Percentiles rank a stretch among this genome's conserved stretches.
Conservation (phyloP, 768 basidiomycete genomes). For the Terana coerulea region DNA sequence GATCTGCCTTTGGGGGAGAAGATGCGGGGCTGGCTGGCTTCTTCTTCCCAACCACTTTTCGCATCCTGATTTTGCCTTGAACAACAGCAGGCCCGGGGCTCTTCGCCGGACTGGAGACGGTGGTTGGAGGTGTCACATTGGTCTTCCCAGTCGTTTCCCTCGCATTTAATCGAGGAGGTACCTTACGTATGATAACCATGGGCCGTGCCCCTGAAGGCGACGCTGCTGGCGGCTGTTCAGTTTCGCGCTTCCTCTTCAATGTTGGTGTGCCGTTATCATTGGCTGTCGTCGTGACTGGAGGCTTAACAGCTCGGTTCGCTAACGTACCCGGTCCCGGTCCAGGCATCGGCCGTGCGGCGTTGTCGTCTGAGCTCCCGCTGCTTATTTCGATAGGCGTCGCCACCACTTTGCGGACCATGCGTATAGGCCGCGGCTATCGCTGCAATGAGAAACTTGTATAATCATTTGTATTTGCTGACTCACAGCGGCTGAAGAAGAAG, state of each 20-base stretch:
- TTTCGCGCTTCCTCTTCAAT: constrained; percentile 32
- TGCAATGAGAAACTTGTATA: not conserved
- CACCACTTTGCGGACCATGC: constrained; percentile 11
- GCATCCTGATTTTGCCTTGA: constrained; percentile 32
- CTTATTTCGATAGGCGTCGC: constrained; percentile 9
- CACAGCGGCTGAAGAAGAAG: constrained; percentile 4
- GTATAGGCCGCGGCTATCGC: constrained; percentile 9
- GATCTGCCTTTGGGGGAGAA: not conserved
- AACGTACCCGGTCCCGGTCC: constrained; percentile 13
- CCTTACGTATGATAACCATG: constrained; percentile 31
- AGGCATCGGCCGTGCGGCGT: constrained; percentile 3
- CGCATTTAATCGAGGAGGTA: too few relatives aligned
- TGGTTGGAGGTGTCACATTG: not conserved
- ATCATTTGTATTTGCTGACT: not conserved
- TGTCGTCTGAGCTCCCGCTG: constrained; percentile 6
- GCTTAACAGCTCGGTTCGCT: not conserved
- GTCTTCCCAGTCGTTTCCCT: constrained; percentile 11
- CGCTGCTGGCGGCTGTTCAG: constrained; percentile 17
- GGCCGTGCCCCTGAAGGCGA: constrained; percentile 23
- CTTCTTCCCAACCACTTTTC: constrained; percentile 36
- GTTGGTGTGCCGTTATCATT: constrained; percentile 8
- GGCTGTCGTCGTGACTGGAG: not conserved
- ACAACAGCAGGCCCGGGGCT: constrained; percentile 10
- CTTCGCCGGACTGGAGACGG: constrained; percentile 1
- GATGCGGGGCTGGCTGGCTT: constrained; percentile 12